Conservation (phyloP, 495 filamentous ascomycete species). For the Ramalina peruviana region DNA sequence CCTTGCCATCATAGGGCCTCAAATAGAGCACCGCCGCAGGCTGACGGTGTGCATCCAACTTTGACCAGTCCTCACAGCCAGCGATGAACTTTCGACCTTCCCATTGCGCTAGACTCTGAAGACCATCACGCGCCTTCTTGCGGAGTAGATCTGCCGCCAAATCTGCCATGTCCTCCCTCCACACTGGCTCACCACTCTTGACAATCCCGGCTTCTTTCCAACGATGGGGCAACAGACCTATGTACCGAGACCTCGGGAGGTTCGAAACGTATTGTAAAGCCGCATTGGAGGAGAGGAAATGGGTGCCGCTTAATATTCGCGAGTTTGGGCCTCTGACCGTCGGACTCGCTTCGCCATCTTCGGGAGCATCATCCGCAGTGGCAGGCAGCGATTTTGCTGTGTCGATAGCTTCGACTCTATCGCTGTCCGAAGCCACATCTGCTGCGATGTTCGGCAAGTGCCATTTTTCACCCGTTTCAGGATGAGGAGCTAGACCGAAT, state of each 20-base stretch:
- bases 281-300: slow-evolving; percentile 4
- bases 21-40: slow-evolving; percentile 22
- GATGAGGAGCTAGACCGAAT: slow-evolving; percentile 43
- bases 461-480: slow-evolving; percentile 40
- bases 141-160: slow-evolving; percentile 43
- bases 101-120: slow-evolving; percentile 19
- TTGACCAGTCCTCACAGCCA: slow-evolving; percentile 25
- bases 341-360: neutral
- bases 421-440: neutral
- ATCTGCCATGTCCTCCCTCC: slow-evolving; percentile 56
- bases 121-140: slow-evolving; percentile 26
- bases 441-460: slow-evolving; percentile 36
- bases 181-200: slow-evolving; percentile 29
- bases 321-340: neutral
- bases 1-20: slow-evolving; percentile 20
- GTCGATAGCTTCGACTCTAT: neutral
- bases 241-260: slow-evolving; percentile 13
- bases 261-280: slow-evolving; percentile 6
- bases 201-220: slow-evolving; percentile 25
- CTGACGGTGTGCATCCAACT: slow-evolving; percentile 18
- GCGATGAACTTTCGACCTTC: slow-evolving; percentile 12
- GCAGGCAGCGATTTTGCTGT: neutral
- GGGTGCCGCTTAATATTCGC: slow-evolving; percentile 8
- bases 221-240: slow-evolving; percentile 21
- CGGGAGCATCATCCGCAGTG: neutral